Evolutionary conservation across 2,329 filamentous ascomycete genomes (phyloP).

Genomic region (Ophiosphaerella korrae): DNA sequence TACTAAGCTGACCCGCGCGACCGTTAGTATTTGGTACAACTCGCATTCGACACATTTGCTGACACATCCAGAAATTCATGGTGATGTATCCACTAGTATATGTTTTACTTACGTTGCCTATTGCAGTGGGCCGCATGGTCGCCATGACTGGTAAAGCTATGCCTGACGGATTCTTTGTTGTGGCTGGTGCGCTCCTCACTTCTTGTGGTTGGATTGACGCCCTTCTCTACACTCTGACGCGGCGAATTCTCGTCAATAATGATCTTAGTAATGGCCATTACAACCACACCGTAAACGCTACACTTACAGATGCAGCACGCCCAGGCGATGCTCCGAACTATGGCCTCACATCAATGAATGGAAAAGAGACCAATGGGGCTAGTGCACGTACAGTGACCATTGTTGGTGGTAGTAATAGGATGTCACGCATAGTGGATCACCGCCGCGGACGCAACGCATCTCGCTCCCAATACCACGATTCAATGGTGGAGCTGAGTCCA

Average conservation of each 20-base stretch:
- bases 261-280: slow-evolving; percentile 36
- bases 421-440: slow-evolving; percentile 37
- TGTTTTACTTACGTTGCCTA: slow-evolving; percentile 67
- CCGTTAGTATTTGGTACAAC: slow-evolving; percentile 58
- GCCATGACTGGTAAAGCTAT: slow-evolving; percentile 49
- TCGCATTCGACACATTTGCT: neutral
- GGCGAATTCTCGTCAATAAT: slow-evolving; percentile 45
- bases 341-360: slow-evolving; percentile 35
- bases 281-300: slow-evolving; percentile 27
- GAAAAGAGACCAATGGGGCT: slow-evolving; percentile 26
- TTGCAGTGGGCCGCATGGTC: slow-evolving; percentile 56
- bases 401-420: slow-evolving; percentile 37
- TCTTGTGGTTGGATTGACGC: slow-evolving; percentile 53
- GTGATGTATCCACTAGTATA: slow-evolving; percentile 67
- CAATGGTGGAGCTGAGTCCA: slow-evolving; percentile 28
- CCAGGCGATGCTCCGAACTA: slow-evolving; percentile 33
- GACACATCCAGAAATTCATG: slow-evolving; percentile 1
- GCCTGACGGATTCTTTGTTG: slow-evolving; percentile 61
- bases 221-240: slow-evolving; percentile 50
- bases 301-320: slow-evolving; percentile 28
- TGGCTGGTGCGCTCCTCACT: slow-evolving; percentile 64
- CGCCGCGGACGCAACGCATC: slow-evolving; percentile 24
- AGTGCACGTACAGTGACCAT: slow-evolving; percentile 42
- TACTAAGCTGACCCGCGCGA: slow-evolving; percentile 47
- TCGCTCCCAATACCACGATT: slow-evolving; percentile 18